Evolutionary conservation across 2,329 filamentous ascomycete genomes (phyloP), one percentile per base, ranked within the genome.

Genomic region (Fusarium xyrophilum): DNA sequence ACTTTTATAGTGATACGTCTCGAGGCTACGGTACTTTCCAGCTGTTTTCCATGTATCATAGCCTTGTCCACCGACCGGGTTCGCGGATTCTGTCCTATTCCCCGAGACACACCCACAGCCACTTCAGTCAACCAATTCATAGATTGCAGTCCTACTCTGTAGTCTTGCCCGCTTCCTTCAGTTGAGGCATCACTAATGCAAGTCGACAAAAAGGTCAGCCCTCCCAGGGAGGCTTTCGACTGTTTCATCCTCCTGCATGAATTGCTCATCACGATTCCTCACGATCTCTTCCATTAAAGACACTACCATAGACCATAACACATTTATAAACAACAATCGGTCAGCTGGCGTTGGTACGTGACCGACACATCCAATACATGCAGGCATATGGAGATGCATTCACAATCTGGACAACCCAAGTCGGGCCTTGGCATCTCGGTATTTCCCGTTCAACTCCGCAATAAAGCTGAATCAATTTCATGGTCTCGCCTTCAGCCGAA

Each of bases 71-170:
- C 43, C 51, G 55, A 70, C 67, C 67, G 46, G 67, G 67, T 69
- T 38, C 54, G 44, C 67, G 67, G 67, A 39, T 69, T 40, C 38
- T 54, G 55, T 43, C 42, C 44, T 51, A 11, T 25, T 35, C 47
- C 47, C 57, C 21, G 50, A 69, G 66, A 69, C 67, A 69, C 32
- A 69, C 32, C 58, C 25, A 11, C 23, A 58, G 53, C 62, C 63
- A 69, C 58, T 30, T 47, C 47, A 47, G 19, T 59, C 40, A 51
- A 51, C 28, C 30, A 55, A 44, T 40, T 30, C 38, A 25, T 25
- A 23, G 36, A 35, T 38, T 35, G 39, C 27, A 33, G 55, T 43
- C 40, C 56, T 47, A n/a, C n/a, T n/a, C n/a, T n/a, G n/a, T n/a
- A 21, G 35, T 48, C 39, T 67, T 56, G 42, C 27, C 51, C 10